Percentiles rank a stretch among this genome's conserved stretches.
Conservation (phyloP, 352 stramenopile species). For the Phytophthora sp. region DNA sequence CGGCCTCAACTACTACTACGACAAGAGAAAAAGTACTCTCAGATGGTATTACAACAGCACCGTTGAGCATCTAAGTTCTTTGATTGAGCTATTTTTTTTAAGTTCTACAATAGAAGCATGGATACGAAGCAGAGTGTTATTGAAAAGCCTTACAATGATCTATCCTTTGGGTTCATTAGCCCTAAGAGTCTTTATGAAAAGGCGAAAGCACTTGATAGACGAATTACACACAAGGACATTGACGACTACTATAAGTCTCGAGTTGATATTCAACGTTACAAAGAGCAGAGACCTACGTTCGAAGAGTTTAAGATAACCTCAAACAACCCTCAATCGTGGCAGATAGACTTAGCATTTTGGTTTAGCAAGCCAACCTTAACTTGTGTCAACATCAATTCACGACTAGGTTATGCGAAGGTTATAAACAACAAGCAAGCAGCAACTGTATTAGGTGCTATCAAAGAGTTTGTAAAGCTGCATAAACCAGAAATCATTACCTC, state of each 20-base stretch:
- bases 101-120: not conserved
- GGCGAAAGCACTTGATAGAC: not conserved
- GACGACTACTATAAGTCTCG: conserved; percentile 9
- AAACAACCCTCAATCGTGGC: conserved; percentile 20
- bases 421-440: conserved; percentile 7
- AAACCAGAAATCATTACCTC: conserved; percentile 13
- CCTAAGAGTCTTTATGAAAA: conserved; percentile 26
- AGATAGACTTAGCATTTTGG: conserved; percentile 25
- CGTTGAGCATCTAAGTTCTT: no score
- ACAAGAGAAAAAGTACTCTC: no score
- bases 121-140: not conserved
- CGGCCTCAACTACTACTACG: no score
- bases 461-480: conserved; percentile 9
- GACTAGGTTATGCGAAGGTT: conserved; percentile 21
- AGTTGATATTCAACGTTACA: conserved; percentile 18
- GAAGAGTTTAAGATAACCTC: conserved; percentile 19
- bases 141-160: conserved; percentile 17
- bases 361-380: conserved; percentile 8
- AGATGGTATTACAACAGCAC: no score
- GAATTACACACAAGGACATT: conserved; percentile 12
- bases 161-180: conserved; percentile 4
- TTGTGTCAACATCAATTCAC: conserved; percentile 30
- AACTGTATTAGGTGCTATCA: conserved; percentile 11
- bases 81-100: not conserved
- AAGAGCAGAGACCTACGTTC: conserved; percentile 9